Evolutionary conservation across 2,329 filamentous ascomycete species (phyloP).

Genomic region (Apiospora hydei): DNA sequence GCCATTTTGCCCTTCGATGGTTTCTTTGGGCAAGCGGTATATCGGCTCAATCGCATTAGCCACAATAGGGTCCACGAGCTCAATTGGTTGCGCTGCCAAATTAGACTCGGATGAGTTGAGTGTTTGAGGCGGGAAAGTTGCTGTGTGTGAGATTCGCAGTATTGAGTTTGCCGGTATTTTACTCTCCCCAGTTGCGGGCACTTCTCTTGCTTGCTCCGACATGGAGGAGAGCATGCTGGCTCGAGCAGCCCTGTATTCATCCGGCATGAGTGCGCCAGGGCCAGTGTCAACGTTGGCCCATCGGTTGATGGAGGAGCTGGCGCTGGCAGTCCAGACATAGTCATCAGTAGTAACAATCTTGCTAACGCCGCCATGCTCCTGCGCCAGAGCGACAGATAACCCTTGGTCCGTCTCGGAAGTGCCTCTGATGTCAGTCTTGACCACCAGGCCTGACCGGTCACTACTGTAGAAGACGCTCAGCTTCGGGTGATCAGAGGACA

Average conservation of each 20-base stretch:
- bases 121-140: conserved; percentile 71
- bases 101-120: conserved; percentile 62
- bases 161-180: conserved; percentile 81
- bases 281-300: conserved; percentile 88
- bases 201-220: conserved; percentile 45
- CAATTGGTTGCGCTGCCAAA: conserved; percentile 47
- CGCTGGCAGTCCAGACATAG: conserved; percentile 89
- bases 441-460: conserved; percentile 91
- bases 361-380: conserved; percentile 85
- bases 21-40: conserved; percentile 74
- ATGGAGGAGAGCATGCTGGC: conserved; percentile 49
- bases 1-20: conserved; percentile 93
- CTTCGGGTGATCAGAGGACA: conserved; percentile 87
- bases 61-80: conserved; percentile 64
- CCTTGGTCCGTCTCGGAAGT: conserved; percentile 82
- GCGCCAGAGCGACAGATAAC: conserved; percentile 85
- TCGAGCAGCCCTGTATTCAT: conserved; percentile 56
- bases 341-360: conserved; percentile 74
- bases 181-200: conserved; percentile 48
- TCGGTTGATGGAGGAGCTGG: conserved; percentile 89
- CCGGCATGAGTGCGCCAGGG: conserved; percentile 71
- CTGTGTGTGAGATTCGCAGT: conserved; percentile 83
- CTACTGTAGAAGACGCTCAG: conserved; percentile 93
- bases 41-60: conserved; percentile 65
- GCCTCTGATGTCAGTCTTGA: conserved; percentile 89